Evolutionary conservation across 345 rosid genomes (phyloP).

Genomic region (Populus pruinosa): DNA sequence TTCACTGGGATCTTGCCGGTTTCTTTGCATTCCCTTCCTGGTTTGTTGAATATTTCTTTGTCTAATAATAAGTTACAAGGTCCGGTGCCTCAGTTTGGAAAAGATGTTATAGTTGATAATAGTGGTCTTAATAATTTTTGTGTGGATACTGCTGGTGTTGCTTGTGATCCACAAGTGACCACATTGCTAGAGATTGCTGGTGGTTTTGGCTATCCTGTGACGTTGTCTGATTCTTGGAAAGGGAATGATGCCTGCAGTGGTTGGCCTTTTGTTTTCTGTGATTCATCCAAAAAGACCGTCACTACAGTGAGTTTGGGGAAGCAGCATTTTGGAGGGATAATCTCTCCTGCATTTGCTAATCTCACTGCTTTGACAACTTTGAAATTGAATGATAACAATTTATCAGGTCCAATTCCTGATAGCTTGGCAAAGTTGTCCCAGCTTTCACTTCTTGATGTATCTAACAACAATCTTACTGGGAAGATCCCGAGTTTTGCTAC

Average conservation of each 20-base stretch:
- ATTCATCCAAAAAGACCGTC: slow-evolving; percentile 31
- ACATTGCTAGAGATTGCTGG: slow-evolving; percentile 57
- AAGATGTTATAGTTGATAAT: slow-evolving; percentile 16
- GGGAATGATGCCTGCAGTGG: slow-evolving; percentile 64
- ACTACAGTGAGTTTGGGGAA: slow-evolving; percentile 44
- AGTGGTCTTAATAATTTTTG: slow-evolving; percentile 50
- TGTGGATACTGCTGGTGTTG: slow-evolving; percentile 21
- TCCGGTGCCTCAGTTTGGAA: slow-evolving; percentile 44
- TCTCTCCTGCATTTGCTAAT: slow-evolving; percentile 58
- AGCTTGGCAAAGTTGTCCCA: slow-evolving; percentile 45
- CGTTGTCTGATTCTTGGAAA: slow-evolving; percentile 60
- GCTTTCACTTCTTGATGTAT: slow-evolving; percentile 51
- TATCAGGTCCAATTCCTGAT: slow-evolving; percentile 61
- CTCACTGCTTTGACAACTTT: slow-evolving; percentile 51
- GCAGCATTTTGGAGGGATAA: slow-evolving; percentile 45
- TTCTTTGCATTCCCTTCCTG: slow-evolving; percentile 34
- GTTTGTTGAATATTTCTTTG: slow-evolving; percentile 43
- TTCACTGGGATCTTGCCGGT: slow-evolving; percentile 63
- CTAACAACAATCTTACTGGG: slow-evolving; percentile 72
- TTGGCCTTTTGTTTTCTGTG: slow-evolving; percentile 59
- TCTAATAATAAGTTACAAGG: slow-evolving; percentile 76
- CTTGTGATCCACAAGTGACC: slow-evolving; percentile 60
- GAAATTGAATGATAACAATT: slow-evolving; percentile 50
- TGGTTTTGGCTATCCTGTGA: slow-evolving; percentile 57
- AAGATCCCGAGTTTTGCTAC: slow-evolving; percentile 37